Base-by-base conservation (phyloP, 2,329 filamentous ascomycete genomes). In the Fusarium neocosmosporiellum region DNA sequence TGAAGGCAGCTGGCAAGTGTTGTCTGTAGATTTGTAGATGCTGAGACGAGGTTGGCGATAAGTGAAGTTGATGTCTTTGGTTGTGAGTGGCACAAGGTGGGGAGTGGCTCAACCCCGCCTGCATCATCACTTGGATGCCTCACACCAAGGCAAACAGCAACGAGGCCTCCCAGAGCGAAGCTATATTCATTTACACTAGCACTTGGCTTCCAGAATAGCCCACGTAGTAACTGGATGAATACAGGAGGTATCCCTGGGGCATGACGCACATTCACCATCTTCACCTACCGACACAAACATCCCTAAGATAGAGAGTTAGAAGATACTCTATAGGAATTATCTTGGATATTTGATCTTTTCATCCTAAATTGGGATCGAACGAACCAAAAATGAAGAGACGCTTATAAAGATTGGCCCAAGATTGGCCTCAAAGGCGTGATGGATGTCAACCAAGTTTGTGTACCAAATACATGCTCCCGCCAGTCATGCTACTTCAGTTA, bases 31-130 rank as follows among this genome's bases (percentile, higher is more conserved):
- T 11, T 29, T 55, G 10, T 20, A 57, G 59, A 7, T 31, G 64
- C 59, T 55, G 63, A 71, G 43, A 54, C 69, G 72, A 65, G 36
- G 29, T 59, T 69, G 48, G 41, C 36, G 70, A 67, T 64, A 37
- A 58, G 46, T 63, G 64, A 61, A 54, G 59, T 37, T 68, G 66
- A 65, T 65, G 14, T 53, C 46, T 53, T 20, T 50, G 6, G 27
- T n/a, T 53, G 60, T 55, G 66, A 58, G 67, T 61, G 62, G 55
- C 43, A 66, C 67, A 59, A 64, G 71, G 75, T 73, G 73, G 72
- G 73, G 41, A 22, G 41, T 29, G 11, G 16, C 33, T 70, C 59
- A 67, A 73, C 75, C 75, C 75, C 75, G 68, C 68, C 65, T 65
- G 46, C 50, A 59, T 65, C 66, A 71, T 72, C 65, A 58, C 31